Evolutionary conservation across 257 asterid genomes (phyloP).

Genomic region (Striga asiatica): DNA sequence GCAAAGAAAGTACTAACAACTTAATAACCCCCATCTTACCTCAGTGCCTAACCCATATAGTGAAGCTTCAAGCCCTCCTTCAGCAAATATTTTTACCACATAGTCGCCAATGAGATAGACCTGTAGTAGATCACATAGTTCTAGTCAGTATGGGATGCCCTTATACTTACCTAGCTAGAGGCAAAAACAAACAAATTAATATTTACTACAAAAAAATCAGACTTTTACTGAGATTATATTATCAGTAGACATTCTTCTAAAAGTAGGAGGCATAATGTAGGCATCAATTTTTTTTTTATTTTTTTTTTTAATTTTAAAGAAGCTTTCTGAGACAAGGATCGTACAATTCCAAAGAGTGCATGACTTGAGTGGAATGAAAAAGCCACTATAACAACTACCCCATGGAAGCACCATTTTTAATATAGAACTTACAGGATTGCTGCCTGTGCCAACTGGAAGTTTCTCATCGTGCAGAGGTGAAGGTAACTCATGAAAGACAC

Average conservation of each 20-base stretch:
- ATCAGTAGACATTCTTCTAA: not conserved
- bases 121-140: slow-evolving; percentile 26
- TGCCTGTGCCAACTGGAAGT: slow-evolving; percentile 97
- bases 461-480: slow-evolving; percentile 62
- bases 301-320: too few relatives aligned
- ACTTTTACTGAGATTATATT: not conserved
- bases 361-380: slow-evolving; percentile 10
- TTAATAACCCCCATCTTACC: slow-evolving; percentile 31
- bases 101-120: slow-evolving; percentile 66
- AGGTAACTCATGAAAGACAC: slow-evolving; percentile 60
- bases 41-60: slow-evolving; percentile 90
- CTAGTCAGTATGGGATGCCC: slow-evolving; percentile 11
- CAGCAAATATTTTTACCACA: slow-evolving; percentile 75
- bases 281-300: too few relatives aligned
- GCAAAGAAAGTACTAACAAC: not conserved
- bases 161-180: not conserved
- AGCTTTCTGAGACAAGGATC: not conserved
- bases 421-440: slow-evolving; percentile 82
- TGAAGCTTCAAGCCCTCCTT: slow-evolving; percentile 76
- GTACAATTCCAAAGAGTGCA: not conserved
- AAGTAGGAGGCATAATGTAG: not conserved
- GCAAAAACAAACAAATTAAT: not conserved
- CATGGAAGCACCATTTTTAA: slow-evolving; percentile 2
- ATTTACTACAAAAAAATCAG: not conserved
- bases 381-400: not conserved